Percentiles rank a stretch among this genome's conserved stretches.
These are phyloP conservation scores for Linnemannia hyalina DNA, from an alignment of 192 early-diverging fungal species.

Conservation along the genomic window DNA sequence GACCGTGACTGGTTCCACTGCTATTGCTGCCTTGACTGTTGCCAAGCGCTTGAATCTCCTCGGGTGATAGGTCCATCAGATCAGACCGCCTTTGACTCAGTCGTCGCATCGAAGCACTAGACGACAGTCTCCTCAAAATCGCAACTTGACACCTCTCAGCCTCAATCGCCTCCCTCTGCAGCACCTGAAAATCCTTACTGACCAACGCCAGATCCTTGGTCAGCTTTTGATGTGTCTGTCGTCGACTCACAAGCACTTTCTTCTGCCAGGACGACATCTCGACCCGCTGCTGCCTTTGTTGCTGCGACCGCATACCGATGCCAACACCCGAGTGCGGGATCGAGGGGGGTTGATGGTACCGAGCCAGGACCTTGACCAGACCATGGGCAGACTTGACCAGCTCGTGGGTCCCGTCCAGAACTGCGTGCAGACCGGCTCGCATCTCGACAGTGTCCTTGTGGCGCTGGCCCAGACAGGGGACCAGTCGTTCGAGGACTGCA, in stretches of 20 bases:
- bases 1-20: not conserved
- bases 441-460: slow-evolving; percentile 51
- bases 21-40: not conserved
- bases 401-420: slow-evolving; percentile 41
- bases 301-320: slow-evolving; percentile 1
- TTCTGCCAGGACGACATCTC: slow-evolving; percentile 24
- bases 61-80: slow-evolving; percentile 31
- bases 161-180: slow-evolving; percentile 35
- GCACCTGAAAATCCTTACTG: slow-evolving; percentile 42
- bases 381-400: slow-evolving; percentile 43
- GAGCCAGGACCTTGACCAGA: slow-evolving; percentile 30
- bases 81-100: slow-evolving; percentile 27
- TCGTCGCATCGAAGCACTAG: slow-evolving; percentile 33
- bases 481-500: slow-evolving; percentile 42
- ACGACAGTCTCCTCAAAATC: slow-evolving; percentile 35
- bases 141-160: slow-evolving; percentile 38
- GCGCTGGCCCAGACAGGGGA: slow-evolving; percentile 48
- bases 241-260: slow-evolving; percentile 25
- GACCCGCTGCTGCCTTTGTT: not conserved
- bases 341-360: slow-evolving; percentile 43
- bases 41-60: slow-evolving; percentile 31
- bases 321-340: not conserved
- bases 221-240: slow-evolving; percentile 41
- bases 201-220: slow-evolving; percentile 38
- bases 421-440: slow-evolving; percentile 34